Evolutionary conservation across 1,284 basidiomycete genomes (phyloP).

Genomic region (Microbotryum saponariae): DNA sequence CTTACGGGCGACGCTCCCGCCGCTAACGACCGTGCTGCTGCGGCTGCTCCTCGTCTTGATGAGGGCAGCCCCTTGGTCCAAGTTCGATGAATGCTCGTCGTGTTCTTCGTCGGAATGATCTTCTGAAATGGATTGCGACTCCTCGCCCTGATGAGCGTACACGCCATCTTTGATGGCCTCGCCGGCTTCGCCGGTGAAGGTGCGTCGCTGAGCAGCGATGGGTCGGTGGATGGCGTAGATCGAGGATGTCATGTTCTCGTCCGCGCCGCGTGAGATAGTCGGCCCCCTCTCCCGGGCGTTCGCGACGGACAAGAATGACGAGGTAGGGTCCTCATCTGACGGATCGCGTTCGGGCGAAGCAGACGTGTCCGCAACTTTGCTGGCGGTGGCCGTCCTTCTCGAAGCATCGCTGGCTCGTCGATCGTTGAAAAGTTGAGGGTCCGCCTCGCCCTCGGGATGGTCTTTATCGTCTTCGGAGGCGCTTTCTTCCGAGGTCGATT

Average conservation of each 20-base stretch:
- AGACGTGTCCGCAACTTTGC: background rate
- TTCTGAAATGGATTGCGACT: constrained; percentile 50
- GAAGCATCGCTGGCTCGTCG: background rate
- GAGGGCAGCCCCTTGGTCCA: too few relatives aligned
- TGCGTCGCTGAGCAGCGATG: constrained; percentile 46
- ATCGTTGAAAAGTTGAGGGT: background rate
- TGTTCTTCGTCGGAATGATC: constrained; percentile 43
- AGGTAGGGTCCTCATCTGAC: constrained; percentile 2
- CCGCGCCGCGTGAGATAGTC: background rate
- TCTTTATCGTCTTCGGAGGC: background rate
- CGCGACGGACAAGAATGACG: background rate
- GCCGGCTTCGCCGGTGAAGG: constrained; percentile 19
- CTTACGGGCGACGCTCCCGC: constrained; percentile 60
- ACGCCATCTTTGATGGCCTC: background rate
- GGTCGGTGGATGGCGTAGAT: constrained; percentile 76
- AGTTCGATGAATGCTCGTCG: too few relatives aligned
- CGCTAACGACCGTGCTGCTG: constrained; percentile 54
- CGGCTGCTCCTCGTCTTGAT: constrained; percentile 26
- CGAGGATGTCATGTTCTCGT: constrained; percentile 55
- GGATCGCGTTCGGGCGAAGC: background rate
- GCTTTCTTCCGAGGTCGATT: background rate
- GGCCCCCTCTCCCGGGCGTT: background rate
- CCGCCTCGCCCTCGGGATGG: background rate
- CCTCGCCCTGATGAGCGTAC: constrained; percentile 28
- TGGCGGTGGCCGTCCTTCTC: background rate